Evolutionary conservation across 352 stramenopile genomes (phyloP), one percentile per base, ranked within the genome.

Genomic region (Peronospora belbahrii): DNA sequence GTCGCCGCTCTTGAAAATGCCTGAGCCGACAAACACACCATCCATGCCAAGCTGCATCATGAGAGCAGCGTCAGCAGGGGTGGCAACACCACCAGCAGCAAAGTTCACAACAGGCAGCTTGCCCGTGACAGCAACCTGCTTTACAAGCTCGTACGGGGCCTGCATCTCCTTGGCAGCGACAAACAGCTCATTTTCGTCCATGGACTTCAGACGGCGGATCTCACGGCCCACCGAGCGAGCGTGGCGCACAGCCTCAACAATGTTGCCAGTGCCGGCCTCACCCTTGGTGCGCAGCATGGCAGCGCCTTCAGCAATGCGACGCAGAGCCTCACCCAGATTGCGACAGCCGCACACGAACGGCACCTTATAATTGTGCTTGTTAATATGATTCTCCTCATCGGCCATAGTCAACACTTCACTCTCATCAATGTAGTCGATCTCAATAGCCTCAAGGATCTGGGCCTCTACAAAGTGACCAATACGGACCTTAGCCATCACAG

Each of bases 11-110:
- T 98, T 98, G 79, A 99, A 99, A 56, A 99, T 99, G 37, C 96
- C 96, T 45, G 80, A 97, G 35, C 96, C 96, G 11, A 99, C 96
- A 55, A 99, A 99, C 19, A 99, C 96, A 48, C 96, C 96, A 71
- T 99, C 96, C 78, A 98, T 96, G 50, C 96, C 96, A 8, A 99
- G 80, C 76, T 99, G 96, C 95, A 99, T 99, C 95, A 99, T 98
- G 10, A 99, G 71, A 23, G 96, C 96, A 25, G 96, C 96, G 60
- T 99, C 96, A 7, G 95, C 95, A 11, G 96, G 95, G 15, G 96
- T 99, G 10, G 96, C 96, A n/a, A 99, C 92, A 49, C 96, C 96
- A 51, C 96, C 96, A 24, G 96, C 96, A 20, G 96, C 95, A 65
- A 99, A 99, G 80, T 99, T 99, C 2, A 98, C 95, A 5, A 99